Evolutionary conservation across 495 filamentous ascomycete genomes (phyloP), one percentile per base, ranked within the genome.

Genomic region (Trichoderma erinaceum): DNA sequence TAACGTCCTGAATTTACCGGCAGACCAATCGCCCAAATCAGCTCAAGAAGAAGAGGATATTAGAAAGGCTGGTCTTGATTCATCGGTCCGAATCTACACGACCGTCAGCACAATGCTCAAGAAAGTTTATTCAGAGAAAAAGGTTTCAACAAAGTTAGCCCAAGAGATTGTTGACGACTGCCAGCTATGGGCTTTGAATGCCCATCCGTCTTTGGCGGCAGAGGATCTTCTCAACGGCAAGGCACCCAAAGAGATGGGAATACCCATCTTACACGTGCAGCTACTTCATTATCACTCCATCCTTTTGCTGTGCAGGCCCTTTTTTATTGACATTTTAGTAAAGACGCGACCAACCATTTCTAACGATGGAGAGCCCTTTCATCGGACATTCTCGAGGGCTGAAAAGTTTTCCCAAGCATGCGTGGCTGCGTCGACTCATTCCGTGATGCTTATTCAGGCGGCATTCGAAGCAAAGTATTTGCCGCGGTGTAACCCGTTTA

Each of bases 261-360:
- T 92, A 32, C 86, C 87, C 11, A 84, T 85, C 41, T 81, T 90
- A 27, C 90, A 92, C 70, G 79, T 87, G 41, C 87, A 90, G 68
- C 81, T 90, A 11, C 80, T 90, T 21, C 89, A 91, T 70, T 88
- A 88, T 69, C 90, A 90, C 77, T 90, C 89, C 1, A 86, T 92
- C 63, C 85, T 92, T 27, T 79, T 92, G 6, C 79, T 93, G n/a
- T 87, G 85, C 35, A 78, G 86, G 64, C 90, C 90, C 4, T 89
- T 93, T 70, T 88, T 92, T 66, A 77, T 92, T 63, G 75, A 72
- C 25, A 69, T 78, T 18, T 69, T 81, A 18, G 73, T 75, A n/a
- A 76, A 81, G 77, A 74, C 75, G 68, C 70, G 78, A 12, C 56
- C 56, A 32, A 29, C 27, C 1, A 61, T 29, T 29, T 61, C 56